Evolutionary conservation across 768 basidiomycete species (phyloP).

Genomic region (Auriscalpium vulgare): DNA sequence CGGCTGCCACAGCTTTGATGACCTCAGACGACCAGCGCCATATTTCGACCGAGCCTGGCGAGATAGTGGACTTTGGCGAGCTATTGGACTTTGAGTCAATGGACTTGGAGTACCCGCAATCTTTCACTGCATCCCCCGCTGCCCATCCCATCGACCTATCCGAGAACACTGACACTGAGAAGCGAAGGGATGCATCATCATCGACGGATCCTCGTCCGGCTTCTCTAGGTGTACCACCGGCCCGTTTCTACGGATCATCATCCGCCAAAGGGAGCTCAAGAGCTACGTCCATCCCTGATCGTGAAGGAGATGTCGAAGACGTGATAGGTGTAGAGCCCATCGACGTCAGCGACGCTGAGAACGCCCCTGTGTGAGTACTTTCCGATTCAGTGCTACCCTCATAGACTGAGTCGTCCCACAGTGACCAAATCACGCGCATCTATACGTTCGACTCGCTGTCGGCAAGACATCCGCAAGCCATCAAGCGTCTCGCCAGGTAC

Average conservation of each 20-base stretch:
- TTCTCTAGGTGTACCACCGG: background rate
- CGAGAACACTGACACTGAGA: too few relatives aligned
- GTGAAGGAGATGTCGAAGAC: background rate
- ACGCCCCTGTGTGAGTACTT: background rate
- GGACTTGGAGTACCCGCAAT: too few relatives aligned
- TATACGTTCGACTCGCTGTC: slow-evolving; percentile 90
- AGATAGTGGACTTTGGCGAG: background rate
- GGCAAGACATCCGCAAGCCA: slow-evolving; percentile 55
- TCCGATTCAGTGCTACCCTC: slow-evolving; percentile 4
- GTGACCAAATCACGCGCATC: slow-evolving; percentile 40
- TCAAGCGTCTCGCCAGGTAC: slow-evolving; percentile 55
- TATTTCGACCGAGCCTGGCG: background rate
- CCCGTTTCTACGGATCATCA: background rate
- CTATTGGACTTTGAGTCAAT: background rate
- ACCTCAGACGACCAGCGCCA: background rate
- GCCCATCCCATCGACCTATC: too few relatives aligned
- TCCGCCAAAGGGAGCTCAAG: too few relatives aligned
- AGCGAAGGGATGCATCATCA: too few relatives aligned
- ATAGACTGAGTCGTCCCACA: background rate
- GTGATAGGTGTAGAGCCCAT: background rate
- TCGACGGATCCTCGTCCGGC: too few relatives aligned
- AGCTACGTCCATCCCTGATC: too few relatives aligned
- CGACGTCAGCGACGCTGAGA: background rate
- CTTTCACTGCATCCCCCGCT: too few relatives aligned
- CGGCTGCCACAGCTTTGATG: background rate